A percentile compares a stretch with the other conserved stretches of the same genome.
phyloP scores from a whole-genome alignment of 1,139 yeast species.

The Yamadazyma diddensiae region DNA sequence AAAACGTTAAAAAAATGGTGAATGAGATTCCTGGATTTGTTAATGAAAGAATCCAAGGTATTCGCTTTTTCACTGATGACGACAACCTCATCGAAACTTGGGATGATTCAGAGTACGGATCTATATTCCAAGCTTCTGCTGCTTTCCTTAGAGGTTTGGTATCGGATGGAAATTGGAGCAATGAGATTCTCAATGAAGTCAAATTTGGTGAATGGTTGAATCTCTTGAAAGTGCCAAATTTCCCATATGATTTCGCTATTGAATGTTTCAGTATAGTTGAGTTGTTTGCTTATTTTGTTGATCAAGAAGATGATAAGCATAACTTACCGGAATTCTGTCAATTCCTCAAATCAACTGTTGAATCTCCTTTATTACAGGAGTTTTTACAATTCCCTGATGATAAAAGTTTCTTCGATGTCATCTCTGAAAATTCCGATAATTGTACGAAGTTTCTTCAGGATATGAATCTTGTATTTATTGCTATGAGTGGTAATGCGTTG shows the following conservation, averaged over 20 bases:
- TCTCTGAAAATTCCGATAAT: slow-evolving; percentile 24
- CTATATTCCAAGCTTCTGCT: slow-evolving; percentile 45
- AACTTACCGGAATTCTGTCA: slow-evolving; percentile 29
- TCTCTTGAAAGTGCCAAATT: slow-evolving; percentile 43
- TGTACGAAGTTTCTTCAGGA: slow-evolving; percentile 33
- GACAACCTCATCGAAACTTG: slow-evolving; percentile 49
- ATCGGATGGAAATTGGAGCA: slow-evolving; percentile 52
- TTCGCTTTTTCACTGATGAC: slow-evolving; percentile 38
- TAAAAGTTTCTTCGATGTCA: slow-evolving; percentile 26
- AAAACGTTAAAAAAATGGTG: slow-evolving; percentile 48
- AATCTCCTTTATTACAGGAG: slow-evolving; percentile 15
- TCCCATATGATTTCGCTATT: slow-evolving; percentile 62
- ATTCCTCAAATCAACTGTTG: slow-evolving; percentile 15
- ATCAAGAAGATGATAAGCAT: slow-evolving; percentile 25
- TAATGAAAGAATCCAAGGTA: slow-evolving; percentile 31
- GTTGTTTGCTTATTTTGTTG: slow-evolving; percentile 55
- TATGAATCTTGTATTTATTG: slow-evolving; percentile 25
- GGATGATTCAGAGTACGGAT: slow-evolving; percentile 47
- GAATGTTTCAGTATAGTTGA: slow-evolving; percentile 58
- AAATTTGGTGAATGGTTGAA: slow-evolving; percentile 44
- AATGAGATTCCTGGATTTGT: slow-evolving; percentile 43
- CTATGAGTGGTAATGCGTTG: slow-evolving; percentile 41
- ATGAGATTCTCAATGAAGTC: slow-evolving; percentile 37
- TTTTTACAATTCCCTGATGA: slow-evolving; percentile 18
- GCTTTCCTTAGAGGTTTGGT: slow-evolving; percentile 46